Evolutionary conservation across 2,329 filamentous ascomycete species (phyloP).

Genomic region (Myriosclerotinia curreyana): DNA sequence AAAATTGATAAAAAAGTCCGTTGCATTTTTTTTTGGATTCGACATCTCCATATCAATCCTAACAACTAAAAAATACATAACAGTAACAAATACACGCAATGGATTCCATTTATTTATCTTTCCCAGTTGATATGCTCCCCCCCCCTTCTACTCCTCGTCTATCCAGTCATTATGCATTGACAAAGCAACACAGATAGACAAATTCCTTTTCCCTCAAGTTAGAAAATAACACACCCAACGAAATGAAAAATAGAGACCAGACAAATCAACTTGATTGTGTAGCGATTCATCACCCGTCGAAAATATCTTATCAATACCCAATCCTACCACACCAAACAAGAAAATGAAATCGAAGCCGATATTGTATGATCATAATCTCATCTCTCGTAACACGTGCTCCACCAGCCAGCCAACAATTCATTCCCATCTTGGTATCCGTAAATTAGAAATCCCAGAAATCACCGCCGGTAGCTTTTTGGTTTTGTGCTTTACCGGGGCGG

Average conservation of each 20-base stretch:
- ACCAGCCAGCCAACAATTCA: background rate
- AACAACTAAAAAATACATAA: background rate
- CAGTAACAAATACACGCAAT: background rate
- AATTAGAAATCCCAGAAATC: conserved; percentile 42
- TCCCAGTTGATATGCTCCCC: background rate
- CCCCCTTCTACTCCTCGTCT: background rate
- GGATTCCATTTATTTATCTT: background rate
- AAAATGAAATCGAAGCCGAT: background rate
- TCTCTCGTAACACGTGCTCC: conserved; percentile 15
- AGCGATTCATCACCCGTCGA: background rate
- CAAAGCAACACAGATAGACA: background rate
- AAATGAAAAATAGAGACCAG: background rate
- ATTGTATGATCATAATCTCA: conserved; percentile 18
- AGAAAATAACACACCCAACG: background rate
- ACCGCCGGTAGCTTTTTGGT: conserved; percentile 36
- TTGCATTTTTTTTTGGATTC: background rate
- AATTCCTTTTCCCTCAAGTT: background rate
- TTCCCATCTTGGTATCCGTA: background rate
- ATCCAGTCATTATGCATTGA: background rate
- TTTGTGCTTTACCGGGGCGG: conserved; percentile 33
- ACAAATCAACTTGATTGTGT: background rate
- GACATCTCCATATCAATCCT: background rate
- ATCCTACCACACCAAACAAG: background rate
- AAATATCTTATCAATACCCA: conserved; percentile 1
- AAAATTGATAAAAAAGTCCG: background rate